phyloP scores from a whole-genome alignment of 2,329 filamentous ascomycete species.

The Arthrocladium fulminans region DNA sequence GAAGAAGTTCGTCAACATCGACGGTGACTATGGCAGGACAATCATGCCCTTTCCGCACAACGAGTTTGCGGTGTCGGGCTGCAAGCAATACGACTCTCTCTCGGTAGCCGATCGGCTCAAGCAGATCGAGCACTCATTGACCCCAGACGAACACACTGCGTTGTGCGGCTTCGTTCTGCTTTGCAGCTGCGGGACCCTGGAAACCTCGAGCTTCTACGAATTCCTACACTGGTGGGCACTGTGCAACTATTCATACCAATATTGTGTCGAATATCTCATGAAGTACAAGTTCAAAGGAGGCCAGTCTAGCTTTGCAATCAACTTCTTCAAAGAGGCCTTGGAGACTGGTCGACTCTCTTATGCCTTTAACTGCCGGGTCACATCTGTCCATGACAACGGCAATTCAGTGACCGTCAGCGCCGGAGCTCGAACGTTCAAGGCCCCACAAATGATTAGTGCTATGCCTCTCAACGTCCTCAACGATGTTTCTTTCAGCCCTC shows the following conservation, averaged over 20 bases:
- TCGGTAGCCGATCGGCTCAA: slow-evolving; percentile 37
- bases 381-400: slow-evolving; percentile 26
- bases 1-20: slow-evolving; percentile 26
- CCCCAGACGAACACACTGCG: slow-evolving; percentile 32
- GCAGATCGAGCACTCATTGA: slow-evolving; percentile 32
- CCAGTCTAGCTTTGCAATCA: slow-evolving; percentile 39
- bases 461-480: slow-evolving; percentile 40
- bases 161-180: slow-evolving; percentile 38
- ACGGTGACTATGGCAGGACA: slow-evolving; percentile 25
- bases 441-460: slow-evolving; percentile 32
- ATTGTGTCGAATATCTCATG: slow-evolving; percentile 33
- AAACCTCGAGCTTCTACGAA: slow-evolving; percentile 40
- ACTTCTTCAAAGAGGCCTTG: slow-evolving; percentile 39
- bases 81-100: slow-evolving; percentile 31
- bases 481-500: slow-evolving; percentile 34
- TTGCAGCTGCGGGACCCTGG: slow-evolving; percentile 37
- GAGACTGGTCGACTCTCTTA: slow-evolving; percentile 34
- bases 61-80: not conserved
- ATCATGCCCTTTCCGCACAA: slow-evolving; percentile 28
- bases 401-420: slow-evolving; percentile 31
- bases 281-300: slow-evolving; percentile 38
- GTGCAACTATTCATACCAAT: slow-evolving; percentile 34
- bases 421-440: slow-evolving; percentile 26
- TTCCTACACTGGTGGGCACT: slow-evolving; percentile 44
- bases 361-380: slow-evolving; percentile 33